Evolutionary conservation across 768 basidiomycete genomes (phyloP).

Genomic region (Paxillus rubicundulus): DNA sequence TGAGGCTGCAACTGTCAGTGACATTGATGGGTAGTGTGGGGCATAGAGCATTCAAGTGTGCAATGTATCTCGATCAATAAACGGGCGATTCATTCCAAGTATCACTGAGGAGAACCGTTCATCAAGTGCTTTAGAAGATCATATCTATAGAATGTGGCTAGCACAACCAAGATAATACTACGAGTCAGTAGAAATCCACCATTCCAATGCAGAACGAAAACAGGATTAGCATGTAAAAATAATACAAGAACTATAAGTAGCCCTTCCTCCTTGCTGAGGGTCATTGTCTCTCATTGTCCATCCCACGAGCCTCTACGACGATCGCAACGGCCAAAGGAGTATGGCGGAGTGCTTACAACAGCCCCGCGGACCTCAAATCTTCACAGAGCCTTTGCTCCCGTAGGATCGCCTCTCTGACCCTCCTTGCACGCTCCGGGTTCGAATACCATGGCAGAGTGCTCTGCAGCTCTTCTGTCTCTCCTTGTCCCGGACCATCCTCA

Average conservation of each 20-base stretch:
- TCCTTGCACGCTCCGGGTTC: constrained; percentile 43
- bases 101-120: neutral
- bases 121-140: neutral
- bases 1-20: constrained; percentile 2
- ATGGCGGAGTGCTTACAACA: constrained; percentile 42
- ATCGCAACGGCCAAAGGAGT: constrained; percentile 1
- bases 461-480: constrained; percentile 22
- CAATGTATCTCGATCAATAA: constrained; percentile 3
- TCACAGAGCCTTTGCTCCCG: constrained; percentile 57
- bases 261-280: neutral
- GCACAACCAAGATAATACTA: neutral
- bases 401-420: constrained; percentile 44
- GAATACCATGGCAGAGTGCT: constrained; percentile 36
- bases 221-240: constrained; percentile 24
- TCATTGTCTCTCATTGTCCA: neutral
- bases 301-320: neutral
- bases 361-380: constrained; percentile 61
- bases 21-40: neutral
- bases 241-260: constrained; percentile 5
- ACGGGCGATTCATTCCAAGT: neutral
- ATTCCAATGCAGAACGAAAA: neutral
- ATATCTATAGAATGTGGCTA: constrained; percentile 6
- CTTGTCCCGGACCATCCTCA: constrained; percentile 30
- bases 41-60: constrained; percentile 2
- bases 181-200: constrained; percentile 7